Conservation (phyloP, 2,329 filamentous ascomycete species). For the Sordariomycetes sp. region DNA sequence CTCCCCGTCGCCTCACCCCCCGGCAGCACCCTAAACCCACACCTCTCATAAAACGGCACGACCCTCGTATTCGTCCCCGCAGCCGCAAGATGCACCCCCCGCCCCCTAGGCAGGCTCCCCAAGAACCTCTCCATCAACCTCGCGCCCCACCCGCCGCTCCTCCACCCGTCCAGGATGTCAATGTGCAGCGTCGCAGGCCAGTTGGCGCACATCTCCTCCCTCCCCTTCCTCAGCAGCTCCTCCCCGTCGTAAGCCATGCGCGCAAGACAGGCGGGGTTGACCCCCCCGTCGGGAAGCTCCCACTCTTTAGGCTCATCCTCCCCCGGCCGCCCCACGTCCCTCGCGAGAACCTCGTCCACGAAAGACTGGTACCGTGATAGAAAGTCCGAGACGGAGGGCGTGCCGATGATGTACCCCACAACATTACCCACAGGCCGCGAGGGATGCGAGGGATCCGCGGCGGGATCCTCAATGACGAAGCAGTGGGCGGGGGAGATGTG, state of each 20-base stretch:
- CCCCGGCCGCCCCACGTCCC: not conserved
- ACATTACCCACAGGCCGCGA: constrained; percentile 12
- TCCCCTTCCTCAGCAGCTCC: constrained; percentile 23
- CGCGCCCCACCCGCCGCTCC: constrained; percentile 29
- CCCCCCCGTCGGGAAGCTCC: constrained; percentile 1
- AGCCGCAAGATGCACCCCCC: constrained; percentile 29
- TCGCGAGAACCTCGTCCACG: constrained; percentile 18
- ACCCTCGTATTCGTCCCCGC: constrained; percentile 31
- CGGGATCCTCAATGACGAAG: constrained; percentile 34
- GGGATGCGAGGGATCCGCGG: constrained; percentile 8
- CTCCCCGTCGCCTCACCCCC: constrained; percentile 19
- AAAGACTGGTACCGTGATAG: constrained; percentile 23
- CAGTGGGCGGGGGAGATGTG: constrained; percentile 28
- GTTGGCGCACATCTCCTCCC: constrained; percentile 16
- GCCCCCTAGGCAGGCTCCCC: constrained; percentile 18
- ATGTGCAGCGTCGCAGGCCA: constrained; percentile 35
- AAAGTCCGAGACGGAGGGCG: constrained; percentile 26
- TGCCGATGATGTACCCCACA: constrained; percentile 36
- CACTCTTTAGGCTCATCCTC: not conserved
- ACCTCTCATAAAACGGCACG: constrained; percentile 31
- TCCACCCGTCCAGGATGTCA: constrained; percentile 26
- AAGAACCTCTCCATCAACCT: constrained; percentile 26
- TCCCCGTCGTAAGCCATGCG: constrained; percentile 26
- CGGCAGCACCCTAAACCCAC: constrained; percentile 26
- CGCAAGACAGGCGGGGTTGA: constrained; percentile 21